Percentiles rank a stretch among this genome's conserved stretches.
These are phyloP conservation scores for Hysterangium stoloniferum DNA, from an alignment of 768 basidiomycete species.

Conservation along the genomic window DNA sequence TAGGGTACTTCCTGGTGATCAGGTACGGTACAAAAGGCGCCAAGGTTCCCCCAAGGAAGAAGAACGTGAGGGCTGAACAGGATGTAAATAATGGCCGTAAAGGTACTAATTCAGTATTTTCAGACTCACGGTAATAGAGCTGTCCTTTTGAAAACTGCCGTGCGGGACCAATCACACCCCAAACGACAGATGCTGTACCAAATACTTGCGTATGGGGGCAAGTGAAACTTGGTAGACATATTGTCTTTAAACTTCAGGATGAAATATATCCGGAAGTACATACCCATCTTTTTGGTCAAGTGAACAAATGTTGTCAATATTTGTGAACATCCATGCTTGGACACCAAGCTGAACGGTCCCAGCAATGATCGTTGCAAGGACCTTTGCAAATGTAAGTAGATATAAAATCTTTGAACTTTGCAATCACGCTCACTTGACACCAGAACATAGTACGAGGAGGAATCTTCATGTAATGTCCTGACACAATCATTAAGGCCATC, in stretches of 20 bases:
- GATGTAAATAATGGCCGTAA: conserved; percentile 19
- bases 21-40: conserved; percentile 31
- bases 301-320: conserved; percentile 33
- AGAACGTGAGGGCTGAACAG: conserved; percentile 17
- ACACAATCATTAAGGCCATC: too few relatives aligned
- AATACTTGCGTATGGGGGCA: conserved; percentile 30
- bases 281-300: conserved; percentile 13
- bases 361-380: conserved; percentile 30
- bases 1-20: conserved; percentile 24
- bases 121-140: conserved; percentile 39
- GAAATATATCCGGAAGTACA: background rate
- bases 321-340: conserved; percentile 42
- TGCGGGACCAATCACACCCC: conserved; percentile 61
- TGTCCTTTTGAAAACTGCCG: conserved; percentile 47
- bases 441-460: conserved; percentile 76
- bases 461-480: conserved; percentile 82
- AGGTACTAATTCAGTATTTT: conserved; percentile 21
- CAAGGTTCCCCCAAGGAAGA: conserved; percentile 30
- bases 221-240: conserved; percentile 15
- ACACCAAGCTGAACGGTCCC: conserved; percentile 31
- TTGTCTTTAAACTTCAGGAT: conserved; percentile 24
- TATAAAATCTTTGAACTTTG: conserved; percentile 12
- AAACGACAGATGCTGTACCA: conserved; percentile 29
- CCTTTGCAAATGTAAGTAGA: conserved; percentile 14
- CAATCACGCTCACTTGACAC: conserved; percentile 39